These are phyloP conservation scores for Parachlorella kessleri DNA, from an alignment of 139 green algal species.

Conservation along the genomic window DNA sequence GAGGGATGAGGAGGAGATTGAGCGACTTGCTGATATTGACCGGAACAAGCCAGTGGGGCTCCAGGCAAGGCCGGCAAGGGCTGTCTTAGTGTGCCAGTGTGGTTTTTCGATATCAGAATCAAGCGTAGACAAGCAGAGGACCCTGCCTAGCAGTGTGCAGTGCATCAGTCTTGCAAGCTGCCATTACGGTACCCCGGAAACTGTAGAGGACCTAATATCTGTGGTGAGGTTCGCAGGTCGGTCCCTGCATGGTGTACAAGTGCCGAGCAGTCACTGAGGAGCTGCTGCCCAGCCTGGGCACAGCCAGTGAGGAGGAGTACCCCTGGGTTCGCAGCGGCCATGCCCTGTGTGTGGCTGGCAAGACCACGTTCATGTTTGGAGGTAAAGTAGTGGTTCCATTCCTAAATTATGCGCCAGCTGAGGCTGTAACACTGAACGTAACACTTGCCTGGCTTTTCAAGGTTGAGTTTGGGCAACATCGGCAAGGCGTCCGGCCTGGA, in stretches of 20 bases:
- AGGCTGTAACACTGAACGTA: not conserved
- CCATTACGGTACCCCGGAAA: not conserved
- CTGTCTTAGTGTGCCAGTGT: no score
- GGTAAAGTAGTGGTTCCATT: slow-evolving; percentile 32
- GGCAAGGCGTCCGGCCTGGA: no score
- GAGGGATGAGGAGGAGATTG: slow-evolving; percentile 83
- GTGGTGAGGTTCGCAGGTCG: slow-evolving; percentile 21
- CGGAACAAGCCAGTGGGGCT: slow-evolving; percentile 82
- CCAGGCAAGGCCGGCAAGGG: not conserved
- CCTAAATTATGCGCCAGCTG: not conserved
- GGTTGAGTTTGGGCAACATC: not conserved
- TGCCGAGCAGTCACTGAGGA: slow-evolving; percentile 57
- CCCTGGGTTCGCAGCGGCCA: slow-evolving; percentile 71
- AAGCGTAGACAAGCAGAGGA: no score
- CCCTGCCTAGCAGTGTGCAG: not conserved
- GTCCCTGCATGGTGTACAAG: slow-evolving; percentile 49
- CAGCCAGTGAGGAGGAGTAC: slow-evolving; percentile 44
- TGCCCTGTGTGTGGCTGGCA: slow-evolving; percentile 61
- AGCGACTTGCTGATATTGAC: slow-evolving; percentile 85
- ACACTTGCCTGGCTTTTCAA: not conserved
- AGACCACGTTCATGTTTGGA: slow-evolving; percentile 77
- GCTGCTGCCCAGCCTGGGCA: slow-evolving; percentile 49
- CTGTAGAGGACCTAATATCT: no score
- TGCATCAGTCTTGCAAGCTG: not conserved
- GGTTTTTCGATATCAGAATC: no score